phyloP scores from a whole-genome alignment of 2,329 filamentous ascomycete genomes.

The Trichoderma harzianum region DNA sequence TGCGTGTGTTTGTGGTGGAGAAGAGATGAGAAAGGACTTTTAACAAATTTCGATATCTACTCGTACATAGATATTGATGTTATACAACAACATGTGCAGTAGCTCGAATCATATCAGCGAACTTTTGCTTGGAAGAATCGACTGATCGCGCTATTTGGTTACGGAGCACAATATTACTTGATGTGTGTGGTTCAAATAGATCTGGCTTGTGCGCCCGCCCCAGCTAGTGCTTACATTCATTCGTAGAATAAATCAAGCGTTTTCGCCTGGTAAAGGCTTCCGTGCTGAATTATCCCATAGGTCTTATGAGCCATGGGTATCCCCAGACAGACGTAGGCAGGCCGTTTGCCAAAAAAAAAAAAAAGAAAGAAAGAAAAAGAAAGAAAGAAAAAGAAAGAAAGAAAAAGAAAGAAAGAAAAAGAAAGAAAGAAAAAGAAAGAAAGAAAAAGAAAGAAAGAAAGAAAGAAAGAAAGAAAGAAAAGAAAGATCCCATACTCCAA shows the following conservation, averaged over 20 bases:
- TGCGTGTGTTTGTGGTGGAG: not conserved
- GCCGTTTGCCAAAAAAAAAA: too few species aligned
- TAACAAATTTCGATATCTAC: not conserved
- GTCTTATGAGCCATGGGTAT: not conserved
- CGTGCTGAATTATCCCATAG: not conserved
- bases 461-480: too few species aligned
- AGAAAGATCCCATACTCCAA: not conserved
- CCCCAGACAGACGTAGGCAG: not conserved
- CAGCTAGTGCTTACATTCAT: not conserved
- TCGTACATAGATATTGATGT: not conserved
- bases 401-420: not conserved
- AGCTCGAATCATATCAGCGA: not conserved
- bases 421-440: too few species aligned
- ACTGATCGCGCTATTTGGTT: not conserved
- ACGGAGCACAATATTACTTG: not conserved
- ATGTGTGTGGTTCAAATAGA: not conserved
- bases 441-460: too few species aligned
- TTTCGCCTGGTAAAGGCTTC: not conserved
- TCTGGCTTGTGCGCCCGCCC: not conserved
- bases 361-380: too few species aligned
- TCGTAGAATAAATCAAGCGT: not conserved
- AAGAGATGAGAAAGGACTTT: not conserved
- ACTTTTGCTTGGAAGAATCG: not conserved
- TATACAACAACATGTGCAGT: not conserved
- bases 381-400: not conserved